Evolutionary conservation across 83 land plant genomes (phyloP).

Genomic region (Thuja plicata): DNA sequence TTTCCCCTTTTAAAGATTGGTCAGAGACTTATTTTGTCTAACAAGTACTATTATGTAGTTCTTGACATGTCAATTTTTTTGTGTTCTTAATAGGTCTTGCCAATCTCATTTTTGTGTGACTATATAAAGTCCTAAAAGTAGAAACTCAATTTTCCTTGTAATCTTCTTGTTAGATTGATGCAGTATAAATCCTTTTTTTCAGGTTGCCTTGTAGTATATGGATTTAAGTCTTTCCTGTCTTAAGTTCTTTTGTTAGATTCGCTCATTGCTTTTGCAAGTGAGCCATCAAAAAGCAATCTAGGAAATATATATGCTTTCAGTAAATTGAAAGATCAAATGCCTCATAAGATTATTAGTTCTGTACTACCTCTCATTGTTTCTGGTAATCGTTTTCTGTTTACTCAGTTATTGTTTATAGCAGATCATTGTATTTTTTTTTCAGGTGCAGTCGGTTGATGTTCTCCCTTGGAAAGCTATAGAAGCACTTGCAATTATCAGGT

Average conservation of each 20-base stretch:
- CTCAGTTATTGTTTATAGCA: not conserved
- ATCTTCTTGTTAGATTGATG: no score
- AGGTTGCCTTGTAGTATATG: not conserved
- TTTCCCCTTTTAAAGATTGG: not conserved
- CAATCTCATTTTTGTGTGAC: not conserved
- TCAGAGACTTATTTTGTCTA: not conserved
- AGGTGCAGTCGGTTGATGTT: slow-evolving; percentile 60
- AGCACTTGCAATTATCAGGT: slow-evolving; percentile 56
- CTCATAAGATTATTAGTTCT: not conserved
- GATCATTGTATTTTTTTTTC: slow-evolving; percentile 15
- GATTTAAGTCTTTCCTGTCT: not conserved
- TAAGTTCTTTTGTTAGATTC: not conserved
- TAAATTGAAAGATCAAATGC: not conserved
- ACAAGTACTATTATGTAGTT: not conserved
- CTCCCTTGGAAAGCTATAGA: slow-evolving; percentile 67
- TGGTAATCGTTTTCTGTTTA: not conserved
- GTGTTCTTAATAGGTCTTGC: not conserved
- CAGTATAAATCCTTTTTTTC: not conserved
- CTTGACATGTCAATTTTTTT: not conserved
- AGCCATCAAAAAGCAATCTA: not conserved
- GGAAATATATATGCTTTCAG: not conserved
- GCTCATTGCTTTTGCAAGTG: not conserved
- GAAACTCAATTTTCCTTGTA: not conserved
- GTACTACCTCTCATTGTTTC: not conserved
- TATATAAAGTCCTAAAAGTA: not conserved